phyloP scores from a whole-genome alignment of 139 green algal genomes.

The Auxenochlorella pyrenoidosa region DNA sequence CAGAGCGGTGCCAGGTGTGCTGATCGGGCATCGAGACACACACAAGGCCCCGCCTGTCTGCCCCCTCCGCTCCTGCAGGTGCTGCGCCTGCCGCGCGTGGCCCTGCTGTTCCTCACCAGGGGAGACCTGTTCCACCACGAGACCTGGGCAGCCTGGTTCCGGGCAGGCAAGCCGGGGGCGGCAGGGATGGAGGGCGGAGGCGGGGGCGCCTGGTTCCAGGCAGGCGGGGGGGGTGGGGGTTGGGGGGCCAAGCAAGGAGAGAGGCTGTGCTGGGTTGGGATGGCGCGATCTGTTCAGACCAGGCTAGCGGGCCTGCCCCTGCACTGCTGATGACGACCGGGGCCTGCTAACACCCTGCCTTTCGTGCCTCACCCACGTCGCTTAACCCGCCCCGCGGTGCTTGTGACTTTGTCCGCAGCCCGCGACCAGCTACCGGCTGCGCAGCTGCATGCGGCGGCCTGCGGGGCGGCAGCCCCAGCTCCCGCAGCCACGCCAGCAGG shows the following conservation, averaged over 20 bases:
- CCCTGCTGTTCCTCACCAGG: slow-evolving; percentile 46
- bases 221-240: too few relatives aligned
- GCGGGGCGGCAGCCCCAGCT: background rate
- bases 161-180: background rate
- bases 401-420: background rate
- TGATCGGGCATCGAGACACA: too few relatives aligned
- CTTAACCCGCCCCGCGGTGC: too few relatives aligned
- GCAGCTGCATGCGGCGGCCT: background rate
- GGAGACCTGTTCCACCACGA: slow-evolving; percentile 42
- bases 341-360: too few relatives aligned
- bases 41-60: too few relatives aligned
- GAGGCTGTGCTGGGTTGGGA: too few relatives aligned
- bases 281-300: too few relatives aligned
- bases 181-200: too few relatives aligned
- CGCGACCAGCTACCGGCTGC: background rate
- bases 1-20: too few relatives aligned
- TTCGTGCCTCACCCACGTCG: too few relatives aligned
- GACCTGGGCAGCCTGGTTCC: slow-evolving; percentile 25
- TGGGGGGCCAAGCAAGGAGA: background rate
- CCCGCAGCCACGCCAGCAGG: background rate
- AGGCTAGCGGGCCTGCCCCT: background rate
- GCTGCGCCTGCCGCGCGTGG: slow-evolving; percentile 33
- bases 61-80: background rate
- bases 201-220: slow-evolving; percentile 6
- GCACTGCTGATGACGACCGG: background rate